phyloP scores from a whole-genome alignment of 345 rosid genomes.

The Rhizophora mangle region DNA sequence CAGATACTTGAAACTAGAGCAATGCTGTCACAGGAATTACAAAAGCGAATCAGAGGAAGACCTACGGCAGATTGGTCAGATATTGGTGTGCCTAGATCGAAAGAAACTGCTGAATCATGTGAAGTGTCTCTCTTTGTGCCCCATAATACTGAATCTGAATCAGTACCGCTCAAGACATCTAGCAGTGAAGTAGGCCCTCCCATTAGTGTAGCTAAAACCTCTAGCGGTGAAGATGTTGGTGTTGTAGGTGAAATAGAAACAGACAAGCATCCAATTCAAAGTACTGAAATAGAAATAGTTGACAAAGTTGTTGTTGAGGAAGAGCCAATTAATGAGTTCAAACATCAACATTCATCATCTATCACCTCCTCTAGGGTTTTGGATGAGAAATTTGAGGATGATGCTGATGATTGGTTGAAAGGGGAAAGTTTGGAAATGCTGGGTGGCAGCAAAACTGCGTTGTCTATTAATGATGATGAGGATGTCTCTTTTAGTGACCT shows the following conservation, averaged over 20 bases:
- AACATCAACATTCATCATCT: slow-evolving; percentile 28
- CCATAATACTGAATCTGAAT: slow-evolving; percentile 39
- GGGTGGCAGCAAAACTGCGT: slow-evolving; percentile 40
- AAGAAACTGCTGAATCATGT: slow-evolving; percentile 24
- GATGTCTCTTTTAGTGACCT: slow-evolving; percentile 97
- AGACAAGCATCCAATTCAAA: slow-evolving; percentile 49
- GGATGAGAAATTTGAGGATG: slow-evolving; percentile 66
- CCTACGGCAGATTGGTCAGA: slow-evolving; percentile 38
- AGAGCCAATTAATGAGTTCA: slow-evolving; percentile 32
- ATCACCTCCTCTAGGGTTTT: slow-evolving; percentile 32
- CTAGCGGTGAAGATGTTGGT: slow-evolving; percentile 21
- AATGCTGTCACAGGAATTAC: slow-evolving; percentile 57
- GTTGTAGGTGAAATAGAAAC: slow-evolving; percentile 42
- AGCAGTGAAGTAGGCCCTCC: slow-evolving; percentile 10
- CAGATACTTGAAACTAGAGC: slow-evolving; percentile 88
- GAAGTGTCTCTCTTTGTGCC: slow-evolving; percentile 44
- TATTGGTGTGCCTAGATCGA: slow-evolving; percentile 23
- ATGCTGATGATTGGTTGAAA: slow-evolving; percentile 83
- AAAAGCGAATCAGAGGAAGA: slow-evolving; percentile 29
- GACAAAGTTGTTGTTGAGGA: slow-evolving; percentile 78
- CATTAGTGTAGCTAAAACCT: not conserved
- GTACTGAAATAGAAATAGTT: slow-evolving; percentile 49
- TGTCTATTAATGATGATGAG: slow-evolving; percentile 63
- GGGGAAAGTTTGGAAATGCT: slow-evolving; percentile 59
- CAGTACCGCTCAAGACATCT: slow-evolving; percentile 39